Conservation (phyloP, 352 stramenopile genomes). For the Globisporangium barbulae region DNA sequence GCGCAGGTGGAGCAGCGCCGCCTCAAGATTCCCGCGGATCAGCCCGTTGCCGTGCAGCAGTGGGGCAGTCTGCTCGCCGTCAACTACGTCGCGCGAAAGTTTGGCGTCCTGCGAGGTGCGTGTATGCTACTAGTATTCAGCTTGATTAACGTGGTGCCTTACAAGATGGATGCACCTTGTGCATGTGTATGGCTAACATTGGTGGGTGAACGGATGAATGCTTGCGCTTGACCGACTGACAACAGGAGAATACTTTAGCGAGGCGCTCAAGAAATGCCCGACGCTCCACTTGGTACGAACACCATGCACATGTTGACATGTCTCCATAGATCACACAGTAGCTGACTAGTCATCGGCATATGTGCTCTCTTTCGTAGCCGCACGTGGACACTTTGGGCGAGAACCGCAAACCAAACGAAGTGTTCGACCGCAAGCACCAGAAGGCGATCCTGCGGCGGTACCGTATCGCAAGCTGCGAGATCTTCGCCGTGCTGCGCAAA, state of each 20-base stretch:
- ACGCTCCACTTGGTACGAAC: conserved; percentile 66
- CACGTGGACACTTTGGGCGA: conserved; percentile 82
- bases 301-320: too few relatives aligned
- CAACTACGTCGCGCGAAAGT: conserved; percentile 78
- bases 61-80: conserved; percentile 82
- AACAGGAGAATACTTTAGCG: conserved; percentile 65
- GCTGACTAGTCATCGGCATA: too few relatives aligned
- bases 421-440: conserved; percentile 72
- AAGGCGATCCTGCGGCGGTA: conserved; percentile 82
- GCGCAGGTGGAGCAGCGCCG: conserved; percentile 79
- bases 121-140: neutral
- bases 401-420: conserved; percentile 56
- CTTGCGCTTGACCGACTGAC: neutral
- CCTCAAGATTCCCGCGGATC: conserved; percentile 53
- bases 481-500: conserved; percentile 59
- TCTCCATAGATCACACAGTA: neutral
- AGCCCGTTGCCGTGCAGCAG: conserved; percentile 80
- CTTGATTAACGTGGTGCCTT: neutral
- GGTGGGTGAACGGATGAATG: neutral
- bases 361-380: conserved; percentile 28
- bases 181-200: neutral
- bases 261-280: conserved; percentile 72
- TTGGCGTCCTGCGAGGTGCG: conserved; percentile 57
- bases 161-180: neutral
- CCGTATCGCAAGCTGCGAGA: conserved; percentile 70